A percentile compares a stretch with the other conserved stretches of the same genome.
These are phyloP conservation scores for Backusella circina DNA, from an alignment of 192 early-diverging fungal genomes.

Conservation along the genomic window DNA sequence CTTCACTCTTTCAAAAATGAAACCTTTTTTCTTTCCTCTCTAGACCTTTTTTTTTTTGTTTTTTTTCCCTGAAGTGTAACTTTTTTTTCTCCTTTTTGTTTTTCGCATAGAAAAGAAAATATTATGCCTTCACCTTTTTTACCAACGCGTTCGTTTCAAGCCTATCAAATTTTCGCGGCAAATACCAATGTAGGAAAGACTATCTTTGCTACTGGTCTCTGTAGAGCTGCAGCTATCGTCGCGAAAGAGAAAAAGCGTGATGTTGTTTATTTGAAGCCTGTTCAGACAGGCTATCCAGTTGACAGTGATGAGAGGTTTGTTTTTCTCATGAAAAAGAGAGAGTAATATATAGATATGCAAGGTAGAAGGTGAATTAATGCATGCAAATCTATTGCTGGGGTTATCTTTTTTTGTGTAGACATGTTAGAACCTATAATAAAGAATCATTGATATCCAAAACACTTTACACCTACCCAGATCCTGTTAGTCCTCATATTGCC, in stretches of 20 bases:
- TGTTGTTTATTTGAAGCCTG: conserved; percentile 74
- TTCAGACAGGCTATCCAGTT: conserved; percentile 79
- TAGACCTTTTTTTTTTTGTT: conserved; percentile 1
- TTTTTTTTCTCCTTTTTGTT: not conserved
- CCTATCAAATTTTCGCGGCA: conserved; percentile 68
- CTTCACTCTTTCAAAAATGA: not conserved
- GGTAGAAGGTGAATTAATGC: not conserved
- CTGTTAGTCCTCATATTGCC: conserved; percentile 74
- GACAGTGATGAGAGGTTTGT: conserved; percentile 67
- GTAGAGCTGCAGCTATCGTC: conserved; percentile 49
- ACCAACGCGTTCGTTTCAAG: conserved; percentile 51
- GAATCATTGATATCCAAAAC: conserved; percentile 39
- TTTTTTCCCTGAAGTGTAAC: not conserved
- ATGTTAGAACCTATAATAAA: conserved; percentile 47
- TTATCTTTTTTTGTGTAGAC: conserved; percentile 33
- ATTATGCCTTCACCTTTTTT: conserved; percentile 34
- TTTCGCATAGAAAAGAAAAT: not conserved
- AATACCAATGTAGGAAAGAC: conserved; percentile 88
- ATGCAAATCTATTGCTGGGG: not conserved
- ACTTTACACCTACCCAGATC: conserved; percentile 66
- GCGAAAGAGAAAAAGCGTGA: conserved; percentile 35
- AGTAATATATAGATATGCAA: not conserved
- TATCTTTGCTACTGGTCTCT: conserved; percentile 65
- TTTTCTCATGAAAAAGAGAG: not conserved
- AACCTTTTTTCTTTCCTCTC: not conserved